Evolutionary conservation across 1,284 basidiomycete species (phyloP).

Genomic region (Quambalaria eucalypti): DNA sequence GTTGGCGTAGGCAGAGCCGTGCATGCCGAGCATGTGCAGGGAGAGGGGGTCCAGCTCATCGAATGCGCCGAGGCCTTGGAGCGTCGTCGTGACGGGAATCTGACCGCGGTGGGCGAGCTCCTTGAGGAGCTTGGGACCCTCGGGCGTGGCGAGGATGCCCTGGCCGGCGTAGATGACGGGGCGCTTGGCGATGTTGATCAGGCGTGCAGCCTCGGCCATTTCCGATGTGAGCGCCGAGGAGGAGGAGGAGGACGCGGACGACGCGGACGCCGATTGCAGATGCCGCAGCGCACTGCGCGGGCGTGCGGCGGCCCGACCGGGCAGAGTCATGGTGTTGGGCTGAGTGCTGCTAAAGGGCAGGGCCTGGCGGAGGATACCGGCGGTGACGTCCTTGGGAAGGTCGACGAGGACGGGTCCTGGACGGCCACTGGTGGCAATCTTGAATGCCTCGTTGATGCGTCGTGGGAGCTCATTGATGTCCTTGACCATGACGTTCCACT

Average conservation of each 20-base stretch:
- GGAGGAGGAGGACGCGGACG: background rate
- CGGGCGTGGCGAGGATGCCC: slow-evolving; percentile 72
- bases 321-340: slow-evolving; percentile 56
- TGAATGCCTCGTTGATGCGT: slow-evolving; percentile 97
- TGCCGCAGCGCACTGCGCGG: slow-evolving; percentile 10
- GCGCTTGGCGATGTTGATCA: slow-evolving; percentile 84
- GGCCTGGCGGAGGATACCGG: slow-evolving; percentile 74
- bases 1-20: slow-evolving; percentile 94
- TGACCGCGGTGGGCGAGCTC: slow-evolving; percentile 74
- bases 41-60: slow-evolving; percentile 75
- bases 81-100: slow-evolving; percentile 92
- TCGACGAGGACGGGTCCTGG: slow-evolving; percentile 96
- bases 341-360: slow-evolving; percentile 81
- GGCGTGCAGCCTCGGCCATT: slow-evolving; percentile 71
- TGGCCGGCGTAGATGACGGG: slow-evolving; percentile 92
- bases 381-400: slow-evolving; percentile 94
- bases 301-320: slow-evolving; percentile 38
- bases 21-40: slow-evolving; percentile 98
- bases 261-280: slow-evolving; percentile 10
- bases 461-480: slow-evolving; percentile 88
- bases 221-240: slow-evolving; percentile 49
- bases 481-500: slow-evolving; percentile 99
- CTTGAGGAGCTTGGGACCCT: slow-evolving; percentile 74
- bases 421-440: slow-evolving; percentile 91
- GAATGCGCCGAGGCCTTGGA: slow-evolving; percentile 89